Conservation (phyloP, 495 filamentous ascomycete species). For the Polyplosphaeria fusca region DNA sequence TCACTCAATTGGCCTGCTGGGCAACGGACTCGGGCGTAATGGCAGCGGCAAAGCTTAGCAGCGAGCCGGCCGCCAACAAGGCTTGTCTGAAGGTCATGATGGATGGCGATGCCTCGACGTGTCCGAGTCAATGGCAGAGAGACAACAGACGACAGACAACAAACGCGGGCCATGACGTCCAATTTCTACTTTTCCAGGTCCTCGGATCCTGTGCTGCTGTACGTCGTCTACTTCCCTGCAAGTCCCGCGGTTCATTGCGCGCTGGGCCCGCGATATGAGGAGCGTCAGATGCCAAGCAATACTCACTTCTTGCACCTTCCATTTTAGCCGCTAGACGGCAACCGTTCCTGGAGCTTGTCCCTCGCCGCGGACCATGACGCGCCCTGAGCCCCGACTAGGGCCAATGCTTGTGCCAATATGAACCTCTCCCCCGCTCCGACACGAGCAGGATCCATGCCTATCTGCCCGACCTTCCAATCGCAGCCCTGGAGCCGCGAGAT, state of each 20-base stretch:
- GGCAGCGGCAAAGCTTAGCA: slow-evolving; percentile 2
- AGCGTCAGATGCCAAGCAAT: slow-evolving; percentile 7
- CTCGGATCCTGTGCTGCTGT: slow-evolving; percentile 3
- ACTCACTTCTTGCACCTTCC: neutral
- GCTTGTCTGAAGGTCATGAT: slow-evolving; percentile 6
- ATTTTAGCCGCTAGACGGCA: slow-evolving; percentile 11
- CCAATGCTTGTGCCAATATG: too few species aligned
- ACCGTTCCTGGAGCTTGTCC: too few species aligned
- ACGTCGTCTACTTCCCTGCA: neutral
- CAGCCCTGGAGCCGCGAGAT: too few species aligned
- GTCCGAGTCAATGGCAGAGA: too few species aligned
- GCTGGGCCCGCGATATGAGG: neutral
- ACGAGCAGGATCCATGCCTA: too few species aligned
- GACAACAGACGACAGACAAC: too few species aligned
- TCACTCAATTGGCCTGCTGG: neutral
- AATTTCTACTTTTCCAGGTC: slow-evolving; percentile 11
- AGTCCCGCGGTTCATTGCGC: neutral
- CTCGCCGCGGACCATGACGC: too few species aligned
- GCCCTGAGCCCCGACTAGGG: too few species aligned
- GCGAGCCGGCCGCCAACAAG: neutral
- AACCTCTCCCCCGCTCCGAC: too few species aligned
- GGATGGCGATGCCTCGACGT: too few species aligned
- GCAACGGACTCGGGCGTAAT: slow-evolving; percentile 8
- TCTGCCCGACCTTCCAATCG: too few species aligned
- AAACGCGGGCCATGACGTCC: slow-evolving; percentile 13